Conservation (phyloP, 148 eudicot genomes). For the Fallopia convolvulus region DNA sequence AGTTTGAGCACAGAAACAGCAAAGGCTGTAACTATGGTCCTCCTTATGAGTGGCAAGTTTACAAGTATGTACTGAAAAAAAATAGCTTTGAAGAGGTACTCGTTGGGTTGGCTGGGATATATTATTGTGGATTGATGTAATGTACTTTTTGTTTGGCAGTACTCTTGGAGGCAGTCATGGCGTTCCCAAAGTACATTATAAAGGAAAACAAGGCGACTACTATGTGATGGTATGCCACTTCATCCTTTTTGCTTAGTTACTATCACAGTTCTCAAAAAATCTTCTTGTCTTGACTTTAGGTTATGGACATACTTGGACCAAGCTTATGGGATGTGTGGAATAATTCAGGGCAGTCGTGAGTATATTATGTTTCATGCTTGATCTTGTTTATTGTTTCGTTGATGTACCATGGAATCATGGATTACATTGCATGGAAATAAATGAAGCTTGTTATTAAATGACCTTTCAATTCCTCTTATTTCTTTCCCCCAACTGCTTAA, state of each 20-base stretch:
- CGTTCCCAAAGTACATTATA: conserved; percentile 78
- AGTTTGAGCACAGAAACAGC: conserved; percentile 85
- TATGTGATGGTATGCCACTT: conserved; percentile 63
- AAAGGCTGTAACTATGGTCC: conserved; percentile 94
- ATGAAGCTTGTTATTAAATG: neutral
- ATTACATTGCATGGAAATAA: neutral
- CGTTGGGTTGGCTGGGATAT: neutral
- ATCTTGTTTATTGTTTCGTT: neutral
- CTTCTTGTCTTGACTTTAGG: conserved; percentile 31
- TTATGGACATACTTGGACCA: conserved; percentile 96
- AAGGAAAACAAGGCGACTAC: conserved; percentile 89
- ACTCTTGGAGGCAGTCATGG: conserved; percentile 90
- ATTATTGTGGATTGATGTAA: neutral
- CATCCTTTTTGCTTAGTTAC: neutral
- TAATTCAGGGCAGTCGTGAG: conserved; percentile 84
- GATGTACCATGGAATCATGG: neutral
- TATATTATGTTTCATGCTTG: conserved; percentile 16
- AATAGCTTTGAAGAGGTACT: neutral
- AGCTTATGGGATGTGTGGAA: conserved; percentile 98
- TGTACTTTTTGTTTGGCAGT: conserved; percentile 32
- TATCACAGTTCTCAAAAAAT: conserved; percentile 10
- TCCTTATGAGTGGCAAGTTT: conserved; percentile 94
- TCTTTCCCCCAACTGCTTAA: neutral
- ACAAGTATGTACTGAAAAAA: conserved; percentile 43
- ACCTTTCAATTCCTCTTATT: neutral